phyloP scores from a whole-genome alignment of 2,329 filamentous ascomycete genomes.

The Xylaria sp. region DNA sequence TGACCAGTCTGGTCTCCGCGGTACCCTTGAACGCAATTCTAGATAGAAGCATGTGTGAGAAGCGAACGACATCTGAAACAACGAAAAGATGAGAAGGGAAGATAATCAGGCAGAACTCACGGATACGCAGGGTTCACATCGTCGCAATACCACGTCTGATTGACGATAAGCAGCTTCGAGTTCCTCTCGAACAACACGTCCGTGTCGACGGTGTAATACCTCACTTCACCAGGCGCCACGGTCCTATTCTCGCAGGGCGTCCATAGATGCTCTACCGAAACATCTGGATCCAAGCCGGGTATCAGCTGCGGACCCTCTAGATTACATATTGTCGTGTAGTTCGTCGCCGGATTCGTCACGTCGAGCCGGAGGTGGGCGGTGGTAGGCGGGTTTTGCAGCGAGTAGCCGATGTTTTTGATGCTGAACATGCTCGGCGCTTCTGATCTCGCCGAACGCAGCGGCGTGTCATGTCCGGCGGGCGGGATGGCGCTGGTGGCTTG shows the following conservation, averaged over 20 bases:
- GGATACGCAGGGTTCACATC: constrained; percentile 26
- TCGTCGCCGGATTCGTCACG: constrained; percentile 20
- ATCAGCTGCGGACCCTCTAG: neutral
- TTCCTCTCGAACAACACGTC: constrained; percentile 25
- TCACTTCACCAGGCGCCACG: constrained; percentile 5
- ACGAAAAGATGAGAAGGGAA: neutral
- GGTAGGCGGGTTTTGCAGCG: constrained; percentile 8
- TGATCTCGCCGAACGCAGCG: constrained; percentile 19
- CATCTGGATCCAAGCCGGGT: neutral
- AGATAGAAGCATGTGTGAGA: neutral
- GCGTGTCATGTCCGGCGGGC: constrained; percentile 13
- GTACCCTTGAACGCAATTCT: constrained; percentile 30
- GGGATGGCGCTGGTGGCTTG: constrained; percentile 42
- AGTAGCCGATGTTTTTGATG: constrained; percentile 17
- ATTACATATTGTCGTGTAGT: constrained; percentile 19
- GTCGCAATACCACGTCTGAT: constrained; percentile 30
- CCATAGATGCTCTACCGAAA: constrained; percentile 13
- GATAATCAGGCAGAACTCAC: constrained; percentile 4
- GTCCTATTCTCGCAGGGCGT: constrained; percentile 17
- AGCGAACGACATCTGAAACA: neutral
- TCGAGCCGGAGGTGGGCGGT: constrained; percentile 18
- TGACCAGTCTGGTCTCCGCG: constrained; percentile 12
- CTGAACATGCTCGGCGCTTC: constrained; percentile 19
- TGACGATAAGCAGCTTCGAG: constrained; percentile 12
- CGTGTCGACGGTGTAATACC: constrained; percentile 22